phyloP scores from a whole-genome alignment of 495 filamentous ascomycete genomes.

The Xylaria cubensis region DNA sequence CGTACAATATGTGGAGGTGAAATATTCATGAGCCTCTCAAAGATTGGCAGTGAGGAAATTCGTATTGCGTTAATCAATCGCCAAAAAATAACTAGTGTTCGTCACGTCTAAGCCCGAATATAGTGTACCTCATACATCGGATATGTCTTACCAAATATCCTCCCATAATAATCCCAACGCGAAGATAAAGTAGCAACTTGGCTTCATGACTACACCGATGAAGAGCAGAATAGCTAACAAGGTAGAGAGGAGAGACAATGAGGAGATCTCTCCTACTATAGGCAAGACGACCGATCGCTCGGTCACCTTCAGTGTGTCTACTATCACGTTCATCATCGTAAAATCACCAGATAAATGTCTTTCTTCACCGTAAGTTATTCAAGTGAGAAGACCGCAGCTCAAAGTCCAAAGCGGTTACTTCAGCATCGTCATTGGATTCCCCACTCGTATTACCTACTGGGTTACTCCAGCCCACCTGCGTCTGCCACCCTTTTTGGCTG shows the following conservation, averaged over 20 bases:
- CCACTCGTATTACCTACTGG: too few species aligned
- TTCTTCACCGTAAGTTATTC: too few species aligned
- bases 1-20: not conserved
- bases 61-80: too few species aligned
- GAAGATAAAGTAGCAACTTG: not conserved
- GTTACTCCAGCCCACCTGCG: too few species aligned
- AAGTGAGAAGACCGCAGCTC: not conserved
- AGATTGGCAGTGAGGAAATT: too few species aligned
- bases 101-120: not conserved
- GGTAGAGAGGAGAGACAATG: not conserved
- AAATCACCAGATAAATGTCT: not conserved
- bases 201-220: not conserved
- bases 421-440: too few species aligned
- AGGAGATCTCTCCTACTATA: not conserved
- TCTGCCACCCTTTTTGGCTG: too few species aligned
- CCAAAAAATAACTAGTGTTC: too few species aligned
- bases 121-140: not conserved
- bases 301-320: not conserved
- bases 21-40: too few species aligned
- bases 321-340: not conserved
- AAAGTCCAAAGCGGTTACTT: too few species aligned
- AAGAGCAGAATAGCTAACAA: not conserved
- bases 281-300: not conserved
- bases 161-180: too few species aligned
- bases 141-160: not conserved